A percentile compares a stretch with the other conserved stretches of the same genome.
phyloP scores from a whole-genome alignment of 2,329 filamentous ascomycete genomes.

The Pseudocercospora ulei region DNA sequence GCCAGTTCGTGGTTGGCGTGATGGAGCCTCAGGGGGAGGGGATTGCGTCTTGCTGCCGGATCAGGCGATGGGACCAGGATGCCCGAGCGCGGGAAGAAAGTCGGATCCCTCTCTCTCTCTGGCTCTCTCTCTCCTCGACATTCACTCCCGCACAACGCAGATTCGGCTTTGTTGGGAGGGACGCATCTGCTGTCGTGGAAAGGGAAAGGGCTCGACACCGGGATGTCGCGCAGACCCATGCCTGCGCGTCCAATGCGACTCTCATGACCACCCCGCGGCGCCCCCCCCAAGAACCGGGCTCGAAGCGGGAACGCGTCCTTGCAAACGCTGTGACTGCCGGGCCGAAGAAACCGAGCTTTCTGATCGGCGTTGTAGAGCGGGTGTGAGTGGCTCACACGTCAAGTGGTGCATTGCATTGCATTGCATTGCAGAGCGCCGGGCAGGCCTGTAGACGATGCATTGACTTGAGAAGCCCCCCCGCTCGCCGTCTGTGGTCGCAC shows the following conservation, averaged over 20 bases:
- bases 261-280: too few relatives aligned
- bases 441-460: slow-evolving; percentile 18
- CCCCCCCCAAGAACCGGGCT: slow-evolving; percentile 24
- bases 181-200: slow-evolving; percentile 18
- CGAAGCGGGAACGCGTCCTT: slow-evolving; percentile 12
- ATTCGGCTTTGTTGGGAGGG: slow-evolving; percentile 16
- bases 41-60: too few relatives aligned
- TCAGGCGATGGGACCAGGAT: neutral
- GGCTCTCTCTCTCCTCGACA: neutral
- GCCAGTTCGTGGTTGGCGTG: slow-evolving; percentile 9
- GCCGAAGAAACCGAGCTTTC: slow-evolving; percentile 13
- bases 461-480: slow-evolving; percentile 12
- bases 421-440: slow-evolving; percentile 16
- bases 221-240: slow-evolving; percentile 11
- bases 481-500: slow-evolving; percentile 20
- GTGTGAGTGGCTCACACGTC: too few relatives aligned
- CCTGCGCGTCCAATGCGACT: too few relatives aligned
- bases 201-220: slow-evolving; percentile 9
- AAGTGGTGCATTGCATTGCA: too few relatives aligned
- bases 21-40: too few relatives aligned
- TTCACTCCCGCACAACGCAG: slow-evolving; percentile 7
- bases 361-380: too few relatives aligned
- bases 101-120: too few relatives aligned
- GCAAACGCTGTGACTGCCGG: slow-evolving; percentile 18
- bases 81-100: too few relatives aligned